Evolutionary conservation across 306 rosid genomes (phyloP).

Genomic region (Begonia peltatifolia): DNA sequence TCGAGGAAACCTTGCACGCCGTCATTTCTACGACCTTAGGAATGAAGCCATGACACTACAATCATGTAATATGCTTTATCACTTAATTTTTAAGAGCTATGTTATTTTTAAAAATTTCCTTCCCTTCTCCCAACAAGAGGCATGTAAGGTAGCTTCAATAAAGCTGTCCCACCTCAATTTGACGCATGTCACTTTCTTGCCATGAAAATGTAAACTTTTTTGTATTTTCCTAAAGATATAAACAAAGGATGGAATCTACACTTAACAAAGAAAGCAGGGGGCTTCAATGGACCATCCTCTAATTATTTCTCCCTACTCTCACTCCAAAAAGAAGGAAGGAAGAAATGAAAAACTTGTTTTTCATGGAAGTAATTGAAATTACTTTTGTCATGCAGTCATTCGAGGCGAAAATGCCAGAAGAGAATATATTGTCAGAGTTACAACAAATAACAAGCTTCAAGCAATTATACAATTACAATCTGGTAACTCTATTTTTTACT

Average conservation of each 20-base stretch:
- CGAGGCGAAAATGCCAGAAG: conserved; percentile 56
- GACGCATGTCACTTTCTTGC: not conserved
- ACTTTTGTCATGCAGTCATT: conserved; percentile 32
- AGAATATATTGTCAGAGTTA: conserved; percentile 22
- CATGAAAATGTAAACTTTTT: too few species aligned
- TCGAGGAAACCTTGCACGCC: conserved; percentile 54
- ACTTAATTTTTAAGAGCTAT: not conserved
- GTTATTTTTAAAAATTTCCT: too few species aligned
- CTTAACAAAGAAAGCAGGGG: too few species aligned
- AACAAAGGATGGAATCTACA: too few species aligned
- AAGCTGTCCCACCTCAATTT: not conserved
- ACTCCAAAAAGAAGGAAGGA: too few species aligned
- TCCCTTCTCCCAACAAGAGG: too few species aligned
- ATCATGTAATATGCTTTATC: conserved; percentile 37
- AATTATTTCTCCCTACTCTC: not conserved
- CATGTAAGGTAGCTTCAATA: too few species aligned
- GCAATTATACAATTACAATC: conserved; percentile 49
- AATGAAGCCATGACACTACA: conserved; percentile 29
- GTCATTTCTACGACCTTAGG: conserved; percentile 32
- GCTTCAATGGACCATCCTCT: too few species aligned
- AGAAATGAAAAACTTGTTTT: too few species aligned
- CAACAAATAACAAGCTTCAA: conserved; percentile 27
- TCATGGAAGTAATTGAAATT: too few species aligned
- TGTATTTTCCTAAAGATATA: too few species aligned
- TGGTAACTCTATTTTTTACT: conserved; percentile 25